Evolutionary conservation across 2,329 filamentous ascomycete genomes (phyloP), one percentile per base, ranked within the genome.

Genomic region (Teratosphaeria destructans): DNA sequence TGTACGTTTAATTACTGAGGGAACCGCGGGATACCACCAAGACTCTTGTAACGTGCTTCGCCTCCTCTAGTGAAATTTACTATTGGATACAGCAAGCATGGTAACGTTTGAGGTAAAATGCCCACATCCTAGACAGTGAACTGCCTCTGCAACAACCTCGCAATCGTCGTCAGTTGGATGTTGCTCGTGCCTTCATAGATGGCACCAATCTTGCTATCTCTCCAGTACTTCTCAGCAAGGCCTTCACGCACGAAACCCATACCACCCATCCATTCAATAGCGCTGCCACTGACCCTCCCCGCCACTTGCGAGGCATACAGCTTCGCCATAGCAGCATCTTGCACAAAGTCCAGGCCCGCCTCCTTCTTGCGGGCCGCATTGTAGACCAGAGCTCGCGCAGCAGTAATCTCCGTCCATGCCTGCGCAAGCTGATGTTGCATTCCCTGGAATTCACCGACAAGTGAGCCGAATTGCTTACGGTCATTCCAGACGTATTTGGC

Each of bases 381-480:
- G 82, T 89, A 99, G 58, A 99, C 91, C 26, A 99, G 82, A 8
- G 91, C 90, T 56, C 94, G 86, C 0, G 94, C 94, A 34, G 94
- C 94, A 59, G 85, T 81, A 71, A 99, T 96, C 74, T 99, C 94
- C 27, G 88, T 90, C 78, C 93, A 97, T 1, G 91, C 88, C 77
- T 99, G 94, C 2, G 94, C 94, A 64, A 99, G 87, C 79, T 99
- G 94, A 79, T 96, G 92, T 79, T 97, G 93, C 94, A 99, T 97
- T 70, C 91, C 92, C 78, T 99, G 94, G 83, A 99, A 99, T 74
- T 95, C 89, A 70, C 94, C 94, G 61, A 99, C 87, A 58, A 95
- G 83, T 72, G 90, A 82, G 66, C 94, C 93, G 72, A 99, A 99
- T 79, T 99, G 94, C 79, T 90, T 91, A 70, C 94, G 89, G 79